phyloP scores from a whole-genome alignment of 2,329 filamentous ascomycete genomes.

The Cucurbitaria berberidis region DNA sequence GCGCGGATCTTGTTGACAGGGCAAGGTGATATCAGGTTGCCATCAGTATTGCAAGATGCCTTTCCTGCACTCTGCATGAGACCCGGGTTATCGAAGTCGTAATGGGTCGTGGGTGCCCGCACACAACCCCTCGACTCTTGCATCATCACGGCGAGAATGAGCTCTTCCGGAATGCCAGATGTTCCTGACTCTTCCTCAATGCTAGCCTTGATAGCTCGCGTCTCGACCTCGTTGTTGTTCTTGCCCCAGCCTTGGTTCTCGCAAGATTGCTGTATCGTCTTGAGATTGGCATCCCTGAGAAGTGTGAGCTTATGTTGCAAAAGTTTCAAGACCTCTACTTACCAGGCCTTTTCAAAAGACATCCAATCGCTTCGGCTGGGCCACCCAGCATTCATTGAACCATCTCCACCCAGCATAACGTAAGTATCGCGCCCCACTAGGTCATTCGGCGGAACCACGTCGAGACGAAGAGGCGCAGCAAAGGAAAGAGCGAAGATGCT shows the following conservation, averaged over 20 bases:
- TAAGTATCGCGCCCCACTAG: conserved; percentile 30
- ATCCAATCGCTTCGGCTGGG: conserved; percentile 44
- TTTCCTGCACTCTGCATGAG: conserved; percentile 54
- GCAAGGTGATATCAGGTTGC: conserved; percentile 49
- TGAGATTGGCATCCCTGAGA: conserved; percentile 42
- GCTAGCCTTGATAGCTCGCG: conserved; percentile 45
- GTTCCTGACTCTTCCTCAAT: conserved; percentile 41
- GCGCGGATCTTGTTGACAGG: conserved; percentile 45
- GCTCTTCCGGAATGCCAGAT: conserved; percentile 48
- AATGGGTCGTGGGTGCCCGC: conserved; percentile 52
- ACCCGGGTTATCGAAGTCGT: conserved; percentile 53
- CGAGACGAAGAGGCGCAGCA: conserved; percentile 28
- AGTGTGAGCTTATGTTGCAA: conserved; percentile 1
- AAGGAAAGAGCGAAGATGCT: conserved; percentile 34
- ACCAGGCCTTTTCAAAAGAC: conserved; percentile 45
- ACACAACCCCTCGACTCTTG: conserved; percentile 58
- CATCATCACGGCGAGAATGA: conserved; percentile 54
- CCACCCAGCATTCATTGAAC: conserved; percentile 46
- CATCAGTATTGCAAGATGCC: conserved; percentile 44
- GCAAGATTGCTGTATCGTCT: conserved; percentile 48
- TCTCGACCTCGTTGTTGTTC: conserved; percentile 50
- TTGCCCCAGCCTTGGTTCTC: conserved; percentile 38
- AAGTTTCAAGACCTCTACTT: neutral
- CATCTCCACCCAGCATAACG: conserved; percentile 44
- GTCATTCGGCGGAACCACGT: conserved; percentile 10